These are phyloP conservation scores for Aspergillus oerlinghausenensis DNA, from an alignment of 2,329 filamentous ascomycete species.

Conservation along the genomic window DNA sequence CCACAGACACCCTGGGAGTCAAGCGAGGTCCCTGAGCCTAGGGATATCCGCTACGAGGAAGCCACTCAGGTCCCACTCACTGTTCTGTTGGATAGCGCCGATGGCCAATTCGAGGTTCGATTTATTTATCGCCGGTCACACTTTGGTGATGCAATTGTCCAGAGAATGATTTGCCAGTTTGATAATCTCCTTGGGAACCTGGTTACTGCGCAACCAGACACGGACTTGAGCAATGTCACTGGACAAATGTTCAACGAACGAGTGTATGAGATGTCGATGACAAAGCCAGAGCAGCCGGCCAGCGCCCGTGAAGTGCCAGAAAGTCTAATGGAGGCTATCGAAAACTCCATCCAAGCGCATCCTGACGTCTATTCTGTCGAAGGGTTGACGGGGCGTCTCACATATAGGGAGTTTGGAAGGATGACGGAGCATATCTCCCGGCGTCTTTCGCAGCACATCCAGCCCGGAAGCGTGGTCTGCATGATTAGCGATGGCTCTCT, in stretches of 20 bases:
- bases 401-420: not conserved
- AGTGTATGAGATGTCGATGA: not conserved
- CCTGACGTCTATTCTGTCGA: not conserved
- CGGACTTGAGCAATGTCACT: not conserved
- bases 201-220: not conserved
- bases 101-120: not conserved
- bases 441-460: not conserved
- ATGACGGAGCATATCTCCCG: not conserved
- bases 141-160: not conserved
- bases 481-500: not conserved
- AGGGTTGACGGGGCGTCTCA: not conserved
- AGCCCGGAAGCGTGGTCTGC: not conserved
- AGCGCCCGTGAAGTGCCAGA: not conserved
- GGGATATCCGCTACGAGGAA: not conserved
- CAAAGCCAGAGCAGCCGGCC: not conserved
- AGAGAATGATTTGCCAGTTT: not conserved
- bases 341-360: not conserved
- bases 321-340: not conserved
- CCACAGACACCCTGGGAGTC: not conserved
- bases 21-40: not conserved
- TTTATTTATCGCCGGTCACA: not conserved
- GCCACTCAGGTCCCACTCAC: not conserved
- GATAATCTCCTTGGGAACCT: not conserved
- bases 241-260: not conserved
- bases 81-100: not conserved